phyloP scores from a whole-genome alignment of 441 rosid species.

The Lagerstroemia fauriei region DNA sequence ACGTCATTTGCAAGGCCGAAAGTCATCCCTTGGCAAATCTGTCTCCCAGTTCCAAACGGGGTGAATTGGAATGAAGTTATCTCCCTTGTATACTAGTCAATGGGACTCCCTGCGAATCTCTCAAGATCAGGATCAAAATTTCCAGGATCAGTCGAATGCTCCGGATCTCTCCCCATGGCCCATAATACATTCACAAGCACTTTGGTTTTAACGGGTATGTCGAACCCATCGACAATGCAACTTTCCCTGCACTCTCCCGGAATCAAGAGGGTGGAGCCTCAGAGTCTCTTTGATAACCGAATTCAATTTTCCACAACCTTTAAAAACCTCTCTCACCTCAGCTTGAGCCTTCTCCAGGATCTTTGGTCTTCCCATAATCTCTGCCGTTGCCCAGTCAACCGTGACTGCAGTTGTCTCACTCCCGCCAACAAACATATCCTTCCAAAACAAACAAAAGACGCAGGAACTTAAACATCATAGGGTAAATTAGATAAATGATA shows the following conservation, averaged over 20 bases:
- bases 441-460: not conserved
- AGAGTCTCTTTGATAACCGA: slow-evolving; percentile 41
- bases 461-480: not conserved
- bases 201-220: slow-evolving; percentile 20
- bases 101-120: slow-evolving; percentile 29
- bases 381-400: slow-evolving; percentile 39
- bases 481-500: too few relatives aligned
- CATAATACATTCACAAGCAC: slow-evolving; percentile 33
- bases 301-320: slow-evolving; percentile 19
- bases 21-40: slow-evolving; percentile 40
- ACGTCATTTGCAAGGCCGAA: slow-evolving; percentile 14
- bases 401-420: slow-evolving; percentile 35
- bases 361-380: slow-evolving; percentile 29
- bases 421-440: slow-evolving; percentile 31
- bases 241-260: slow-evolving; percentile 31
- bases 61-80: slow-evolving; percentile 31
- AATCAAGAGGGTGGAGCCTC: slow-evolving; percentile 39
- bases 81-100: slow-evolving; percentile 35
- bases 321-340: slow-evolving; percentile 33
- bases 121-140: slow-evolving; percentile 36
- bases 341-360: slow-evolving; percentile 32
- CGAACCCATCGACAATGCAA: slow-evolving; percentile 30
- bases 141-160: slow-evolving; percentile 36
- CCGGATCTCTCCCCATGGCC: slow-evolving; percentile 44
- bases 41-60: slow-evolving; percentile 45